These are phyloP conservation scores for Alternaria brassicicola DNA, from an alignment of 2,329 filamentous ascomycete genomes.

Conservation along the genomic window DNA sequence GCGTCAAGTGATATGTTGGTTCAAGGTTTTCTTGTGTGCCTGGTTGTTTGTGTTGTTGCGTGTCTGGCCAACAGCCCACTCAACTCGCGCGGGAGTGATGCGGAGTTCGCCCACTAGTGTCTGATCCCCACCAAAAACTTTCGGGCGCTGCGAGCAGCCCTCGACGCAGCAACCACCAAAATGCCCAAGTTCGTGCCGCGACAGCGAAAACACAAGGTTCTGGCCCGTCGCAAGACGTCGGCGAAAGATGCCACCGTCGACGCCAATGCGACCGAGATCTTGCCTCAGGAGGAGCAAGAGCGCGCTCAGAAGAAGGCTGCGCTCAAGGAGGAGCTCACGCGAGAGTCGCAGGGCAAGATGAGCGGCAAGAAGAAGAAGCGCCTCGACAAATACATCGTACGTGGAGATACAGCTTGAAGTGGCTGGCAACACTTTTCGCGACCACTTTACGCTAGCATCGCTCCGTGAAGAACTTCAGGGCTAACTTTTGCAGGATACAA, in stretches of 20 bases:
- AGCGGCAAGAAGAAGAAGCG: slow-evolving; percentile 71
- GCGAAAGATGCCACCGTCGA: slow-evolving; percentile 54
- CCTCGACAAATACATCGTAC: slow-evolving; percentile 70
- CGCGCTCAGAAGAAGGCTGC: slow-evolving; percentile 59
- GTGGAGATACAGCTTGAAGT: slow-evolving; percentile 21
- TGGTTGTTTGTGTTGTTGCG: not conserved
- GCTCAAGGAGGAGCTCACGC: slow-evolving; percentile 61
- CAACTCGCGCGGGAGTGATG: slow-evolving; percentile 21
- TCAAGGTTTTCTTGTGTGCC: not conserved
- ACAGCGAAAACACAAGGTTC: slow-evolving; percentile 66
- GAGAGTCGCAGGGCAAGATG: slow-evolving; percentile 61
- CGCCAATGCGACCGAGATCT: slow-evolving; percentile 59
- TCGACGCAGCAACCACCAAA: slow-evolving; percentile 18
- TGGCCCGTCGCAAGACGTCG: slow-evolving; percentile 63
- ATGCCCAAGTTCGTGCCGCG: slow-evolving; percentile 57
- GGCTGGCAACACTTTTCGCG: not conserved
- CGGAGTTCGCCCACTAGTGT: slow-evolving; percentile 25
- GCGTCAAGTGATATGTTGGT: not conserved
- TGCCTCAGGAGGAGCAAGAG: slow-evolving; percentile 58
- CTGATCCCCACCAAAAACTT: slow-evolving; percentile 47
- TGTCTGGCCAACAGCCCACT: not conserved
- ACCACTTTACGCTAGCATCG: not conserved
- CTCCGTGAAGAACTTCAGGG: not conserved
- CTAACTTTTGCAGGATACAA: slow-evolving; percentile 67
- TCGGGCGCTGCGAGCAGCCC: slow-evolving; percentile 20